phyloP scores from a whole-genome alignment of 306 rosid species.

The Arachis stenosperma region DNA sequence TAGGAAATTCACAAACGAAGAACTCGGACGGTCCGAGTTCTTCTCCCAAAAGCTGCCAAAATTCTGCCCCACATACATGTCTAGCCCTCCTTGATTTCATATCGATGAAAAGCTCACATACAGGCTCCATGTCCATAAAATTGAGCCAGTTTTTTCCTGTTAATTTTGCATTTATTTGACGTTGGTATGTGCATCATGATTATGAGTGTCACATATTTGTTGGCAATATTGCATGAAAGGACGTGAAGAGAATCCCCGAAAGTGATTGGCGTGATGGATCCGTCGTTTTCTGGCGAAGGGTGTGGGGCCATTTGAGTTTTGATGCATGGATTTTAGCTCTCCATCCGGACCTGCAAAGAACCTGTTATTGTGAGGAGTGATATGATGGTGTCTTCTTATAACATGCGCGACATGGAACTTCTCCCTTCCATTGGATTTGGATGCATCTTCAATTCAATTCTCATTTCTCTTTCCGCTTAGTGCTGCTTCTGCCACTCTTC shows the following conservation, averaged over 20 bases:
- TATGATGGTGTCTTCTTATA: slow-evolving; percentile 9
- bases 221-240: slow-evolving; percentile 10
- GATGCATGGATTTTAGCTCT: slow-evolving; percentile 9
- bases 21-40: too few relatives aligned
- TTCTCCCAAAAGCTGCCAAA: too few relatives aligned
- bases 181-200: background rate
- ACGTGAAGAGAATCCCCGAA: background rate
- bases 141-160: too few relatives aligned
- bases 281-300: slow-evolving; percentile 17
- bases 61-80: too few relatives aligned
- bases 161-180: too few relatives aligned
- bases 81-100: too few relatives aligned
- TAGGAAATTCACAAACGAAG: too few relatives aligned
- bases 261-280: slow-evolving; percentile 11
- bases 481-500: background rate
- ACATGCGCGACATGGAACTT: background rate
- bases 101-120: too few relatives aligned
- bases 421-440: slow-evolving; percentile 3
- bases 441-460: background rate
- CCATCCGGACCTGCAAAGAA: background rate
- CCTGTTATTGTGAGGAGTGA: background rate
- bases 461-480: background rate
- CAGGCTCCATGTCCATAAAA: too few relatives aligned
- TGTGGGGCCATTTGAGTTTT: slow-evolving; percentile 17
- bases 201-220: background rate